Base-by-base conservation (phyloP, 192 early-diverging fungal genomes). In the Coemansia sp. region DNA sequence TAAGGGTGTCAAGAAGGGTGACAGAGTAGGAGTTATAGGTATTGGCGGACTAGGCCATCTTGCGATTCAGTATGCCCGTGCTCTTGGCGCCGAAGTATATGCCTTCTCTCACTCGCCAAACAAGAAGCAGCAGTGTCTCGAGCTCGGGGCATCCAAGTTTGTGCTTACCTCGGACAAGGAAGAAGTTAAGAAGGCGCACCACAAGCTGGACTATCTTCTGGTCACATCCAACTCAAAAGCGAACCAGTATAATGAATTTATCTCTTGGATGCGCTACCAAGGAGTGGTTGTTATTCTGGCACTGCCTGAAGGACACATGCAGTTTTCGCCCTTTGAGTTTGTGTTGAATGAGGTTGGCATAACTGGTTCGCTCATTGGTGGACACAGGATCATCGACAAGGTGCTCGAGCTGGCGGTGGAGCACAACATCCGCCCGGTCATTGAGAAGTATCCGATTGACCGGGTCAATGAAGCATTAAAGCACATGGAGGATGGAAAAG, bases 31-130 rank as follows among this genome's bases (percentile, higher is more conserved):
- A 9, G 73, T 94, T 6, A 82, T 92, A 38, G 93, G 93, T 21
- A 81, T 94, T 24, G 93, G 93, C 18, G 91, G 91, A 24, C 76
- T 94, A 7, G 88, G 90, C 18, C 89, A 90, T 62, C 82, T 90
- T 52, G 89, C 85, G 14, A 73, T 90, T 16, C 88, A 90, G 74
- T 90, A 74, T 57, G 87, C 86, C 34, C 52, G 54, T 6, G 86
- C 84, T 1, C 72, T 82, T 26, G 69, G 76, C 6, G 74, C 82
- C 24, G 60, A 84, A 5, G 81, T 88, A 5, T 51, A 80, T 22
- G 86, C 83, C 4, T 78, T 90, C 19, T 88, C 89, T 49, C 77
- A 81, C 57, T 83, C 81, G 22, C 65, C 76, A 21, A 79, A 68
- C 67, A 88, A 90, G 74, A 74, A 75, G 52, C 70, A 84, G 24